Evolutionary conservation across 306 rosid genomes (phyloP).

Genomic region (Sechiopsis laciniata): DNA sequence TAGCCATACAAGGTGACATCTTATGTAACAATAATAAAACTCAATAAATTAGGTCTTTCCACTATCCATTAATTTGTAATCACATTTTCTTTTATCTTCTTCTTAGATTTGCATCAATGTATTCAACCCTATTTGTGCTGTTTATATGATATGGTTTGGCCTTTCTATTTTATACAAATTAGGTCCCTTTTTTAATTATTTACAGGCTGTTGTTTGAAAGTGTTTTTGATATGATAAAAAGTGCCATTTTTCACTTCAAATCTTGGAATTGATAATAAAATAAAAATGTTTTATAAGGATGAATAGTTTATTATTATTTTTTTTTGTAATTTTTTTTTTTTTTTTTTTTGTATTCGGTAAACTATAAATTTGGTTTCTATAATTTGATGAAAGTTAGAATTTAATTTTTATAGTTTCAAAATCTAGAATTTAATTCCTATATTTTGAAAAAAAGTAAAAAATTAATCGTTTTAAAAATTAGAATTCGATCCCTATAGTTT

Average conservation of each 20-base stretch:
- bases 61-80: background rate
- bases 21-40: slow-evolving; percentile 3
- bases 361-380: too few species aligned
- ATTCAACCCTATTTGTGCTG: background rate
- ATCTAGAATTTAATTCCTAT: too few species aligned
- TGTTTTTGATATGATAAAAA: background rate
- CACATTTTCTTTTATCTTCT: background rate
- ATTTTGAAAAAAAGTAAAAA: too few species aligned
- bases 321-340: too few species aligned
- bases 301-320: too few species aligned
- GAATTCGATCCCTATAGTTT: too few species aligned
- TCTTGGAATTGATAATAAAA: too few species aligned
- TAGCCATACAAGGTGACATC: slow-evolving; percentile 9
- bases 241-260: background rate
- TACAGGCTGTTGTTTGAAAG: background rate
- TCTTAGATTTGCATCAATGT: background rate
- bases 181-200: background rate
- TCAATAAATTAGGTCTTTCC: slow-evolving; percentile 11
- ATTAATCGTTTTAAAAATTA: too few species aligned
- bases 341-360: too few species aligned
- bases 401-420: too few species aligned
- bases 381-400: too few species aligned
- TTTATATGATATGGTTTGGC: background rate
- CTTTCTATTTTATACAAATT: background rate
- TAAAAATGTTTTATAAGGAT: too few species aligned